These are phyloP conservation scores for Seiridium cupressi DNA, from an alignment of 2,329 filamentous ascomycete species.

Conservation along the genomic window DNA sequence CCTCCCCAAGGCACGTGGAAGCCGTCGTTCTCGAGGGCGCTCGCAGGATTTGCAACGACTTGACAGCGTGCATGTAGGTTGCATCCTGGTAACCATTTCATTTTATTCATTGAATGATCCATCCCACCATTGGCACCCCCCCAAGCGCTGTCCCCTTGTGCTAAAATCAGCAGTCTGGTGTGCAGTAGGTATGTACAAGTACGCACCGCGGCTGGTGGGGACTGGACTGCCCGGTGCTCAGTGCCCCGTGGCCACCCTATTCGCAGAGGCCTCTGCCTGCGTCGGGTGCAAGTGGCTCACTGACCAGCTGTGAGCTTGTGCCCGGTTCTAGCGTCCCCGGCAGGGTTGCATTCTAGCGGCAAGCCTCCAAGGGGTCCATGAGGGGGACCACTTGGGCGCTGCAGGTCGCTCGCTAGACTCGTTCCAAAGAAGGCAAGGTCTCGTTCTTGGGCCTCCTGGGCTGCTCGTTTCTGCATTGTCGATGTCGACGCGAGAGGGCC, in stretches of 20 bases:
- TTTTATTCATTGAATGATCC: background rate
- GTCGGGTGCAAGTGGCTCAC: background rate
- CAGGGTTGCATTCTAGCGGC: slow-evolving; percentile 1
- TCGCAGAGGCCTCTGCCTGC: too few relatives aligned
- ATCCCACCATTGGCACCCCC: background rate
- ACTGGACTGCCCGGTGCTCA: background rate
- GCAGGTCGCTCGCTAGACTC: background rate
- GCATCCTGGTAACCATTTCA: background rate
- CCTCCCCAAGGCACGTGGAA: too few relatives aligned
- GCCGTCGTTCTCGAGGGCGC: too few relatives aligned
- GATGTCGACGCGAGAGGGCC: background rate
- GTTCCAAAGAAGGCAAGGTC: background rate
- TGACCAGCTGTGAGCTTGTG: slow-evolving; percentile 8
- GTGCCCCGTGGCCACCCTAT: too few relatives aligned
- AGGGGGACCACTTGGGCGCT: background rate
- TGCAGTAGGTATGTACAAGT: too few relatives aligned
- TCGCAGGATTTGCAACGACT: too few relatives aligned
- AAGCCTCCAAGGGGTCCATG: slow-evolving; percentile 1
- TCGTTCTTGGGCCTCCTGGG: slow-evolving; percentile 4
- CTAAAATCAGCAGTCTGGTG: background rate
- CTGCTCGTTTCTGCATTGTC: slow-evolving; percentile 4
- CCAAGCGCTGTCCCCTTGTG: background rate
- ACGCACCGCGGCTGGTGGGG: background rate
- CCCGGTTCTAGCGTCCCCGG: slow-evolving; percentile 1
- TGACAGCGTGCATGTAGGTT: background rate